Percentiles rank a stretch among this genome's conserved stretches.
Conservation (phyloP, 1,284 basidiomycete species). For the Athelia psychrophila region DNA sequence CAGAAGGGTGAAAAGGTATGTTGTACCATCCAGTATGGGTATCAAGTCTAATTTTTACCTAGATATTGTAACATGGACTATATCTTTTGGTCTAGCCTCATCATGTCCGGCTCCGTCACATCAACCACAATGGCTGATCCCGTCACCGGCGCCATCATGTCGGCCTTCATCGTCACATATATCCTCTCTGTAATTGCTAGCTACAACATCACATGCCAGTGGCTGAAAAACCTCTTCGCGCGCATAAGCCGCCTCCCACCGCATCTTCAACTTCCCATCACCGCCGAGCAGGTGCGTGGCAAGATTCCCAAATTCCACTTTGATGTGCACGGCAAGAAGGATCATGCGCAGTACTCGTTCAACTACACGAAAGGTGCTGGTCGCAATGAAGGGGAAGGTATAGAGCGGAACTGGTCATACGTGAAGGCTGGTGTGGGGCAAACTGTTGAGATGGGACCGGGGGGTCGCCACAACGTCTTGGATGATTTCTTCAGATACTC, state of each 20-base stretch:
- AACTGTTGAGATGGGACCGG: conserved; percentile 16
- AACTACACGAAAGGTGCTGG: conserved; percentile 14
- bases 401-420: conserved; percentile 18
- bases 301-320: background rate
- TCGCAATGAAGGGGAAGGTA: conserved; percentile 18
- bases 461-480: background rate
- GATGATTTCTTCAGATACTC: background rate
- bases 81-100: conserved; percentile 3
- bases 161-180: conserved; percentile 6
- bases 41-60: background rate
- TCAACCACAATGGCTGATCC: too few relatives aligned
- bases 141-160: background rate
- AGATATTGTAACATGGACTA: conserved; percentile 19
- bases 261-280: conserved; percentile 1
- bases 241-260: conserved; percentile 6
- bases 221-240: conserved; percentile 7
- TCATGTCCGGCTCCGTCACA: too few relatives aligned
- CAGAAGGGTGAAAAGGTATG: conserved; percentile 18
- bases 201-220: conserved; percentile 14
- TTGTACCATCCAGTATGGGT: background rate
- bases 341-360: conserved; percentile 14
- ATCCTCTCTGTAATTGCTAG: conserved; percentile 3
- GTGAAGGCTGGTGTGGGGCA: conserved; percentile 9
- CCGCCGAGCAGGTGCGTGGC: conserved; percentile 4
- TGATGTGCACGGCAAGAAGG: conserved; percentile 7